Evolutionary conservation across 164 flowering plant genomes (phyloP).

Genomic region (Magnolia officinalis): DNA sequence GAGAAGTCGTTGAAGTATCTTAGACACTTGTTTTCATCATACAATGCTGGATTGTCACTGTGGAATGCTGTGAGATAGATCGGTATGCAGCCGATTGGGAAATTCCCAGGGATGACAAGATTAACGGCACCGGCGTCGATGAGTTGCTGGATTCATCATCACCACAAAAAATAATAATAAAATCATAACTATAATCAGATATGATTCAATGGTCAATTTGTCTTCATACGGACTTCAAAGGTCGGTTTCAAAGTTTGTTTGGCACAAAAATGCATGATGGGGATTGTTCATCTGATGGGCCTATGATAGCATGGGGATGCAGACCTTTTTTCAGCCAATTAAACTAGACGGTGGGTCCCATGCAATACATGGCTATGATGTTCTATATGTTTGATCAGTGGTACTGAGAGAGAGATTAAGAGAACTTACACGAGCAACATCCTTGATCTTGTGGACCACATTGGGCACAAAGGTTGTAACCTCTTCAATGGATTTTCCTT

Average conservation of each 20-base stretch:
- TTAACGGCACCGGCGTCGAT: not conserved
- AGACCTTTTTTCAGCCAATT: not conserved
- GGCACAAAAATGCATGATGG: too few relatives aligned
- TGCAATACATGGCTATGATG: not conserved
- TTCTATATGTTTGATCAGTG: not conserved
- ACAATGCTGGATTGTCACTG: not conserved
- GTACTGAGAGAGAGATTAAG: not conserved
- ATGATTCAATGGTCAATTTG: not conserved
- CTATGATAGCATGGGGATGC: too few relatives aligned
- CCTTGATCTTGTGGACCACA: not conserved
- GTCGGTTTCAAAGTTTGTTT: not conserved
- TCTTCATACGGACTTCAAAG: not conserved
- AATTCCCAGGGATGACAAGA: constrained; percentile 7
- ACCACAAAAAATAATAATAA: not conserved
- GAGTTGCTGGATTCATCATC: not conserved
- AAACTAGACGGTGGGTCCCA: not conserved
- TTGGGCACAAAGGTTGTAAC: not conserved
- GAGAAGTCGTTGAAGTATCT: constrained; percentile 7
- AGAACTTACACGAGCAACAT: constrained; percentile 9
- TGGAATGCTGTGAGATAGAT: constrained; percentile 2
- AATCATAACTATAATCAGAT: not conserved
- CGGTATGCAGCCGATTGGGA: constrained; percentile 11
- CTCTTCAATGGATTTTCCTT: constrained; percentile 11
- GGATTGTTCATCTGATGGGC: too few relatives aligned
- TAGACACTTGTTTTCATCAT: constrained; percentile 7